Conservation (phyloP, 768 basidiomycete genomes). For the Suillus subaureus region DNA sequence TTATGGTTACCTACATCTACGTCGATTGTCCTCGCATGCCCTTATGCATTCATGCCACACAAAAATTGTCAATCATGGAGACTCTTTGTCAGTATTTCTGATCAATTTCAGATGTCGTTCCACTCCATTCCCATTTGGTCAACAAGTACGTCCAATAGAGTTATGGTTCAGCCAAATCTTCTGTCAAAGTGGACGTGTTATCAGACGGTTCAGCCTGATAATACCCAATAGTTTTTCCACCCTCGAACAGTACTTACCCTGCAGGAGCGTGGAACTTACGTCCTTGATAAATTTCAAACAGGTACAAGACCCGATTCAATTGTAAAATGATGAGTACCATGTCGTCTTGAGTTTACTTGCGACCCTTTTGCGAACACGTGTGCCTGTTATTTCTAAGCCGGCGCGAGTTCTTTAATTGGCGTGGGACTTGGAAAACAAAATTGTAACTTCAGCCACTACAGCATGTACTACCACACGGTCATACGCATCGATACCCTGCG, state of each 20-base stretch:
- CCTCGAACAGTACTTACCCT: neutral
- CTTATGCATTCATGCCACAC: conserved; percentile 13
- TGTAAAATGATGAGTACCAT: neutral
- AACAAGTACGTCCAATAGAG: neutral
- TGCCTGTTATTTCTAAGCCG: too few species aligned
- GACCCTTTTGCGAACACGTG: too few species aligned
- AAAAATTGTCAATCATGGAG: conserved; percentile 8
- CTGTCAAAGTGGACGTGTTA: neutral
- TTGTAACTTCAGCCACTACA: neutral
- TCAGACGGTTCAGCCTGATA: neutral
- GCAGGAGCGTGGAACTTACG: neutral
- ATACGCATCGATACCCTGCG: neutral
- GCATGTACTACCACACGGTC: neutral
- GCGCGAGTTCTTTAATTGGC: neutral
- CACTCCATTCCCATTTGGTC: neutral
- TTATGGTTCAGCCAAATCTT: neutral
- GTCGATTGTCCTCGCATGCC: conserved; percentile 14
- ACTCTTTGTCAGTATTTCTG: neutral
- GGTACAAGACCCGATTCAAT: neutral
- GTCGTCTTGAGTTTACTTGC: neutral
- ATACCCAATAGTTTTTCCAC: neutral
- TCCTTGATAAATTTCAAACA: neutral
- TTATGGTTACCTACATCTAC: conserved; percentile 14
- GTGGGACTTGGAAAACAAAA: neutral
- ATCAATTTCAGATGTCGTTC: neutral